Percentiles rank a stretch among this genome's conserved stretches.
These are phyloP conservation scores for Ceratobasidium sp. DNA, from an alignment of 1,284 basidiomycete species.

Conservation along the genomic window DNA sequence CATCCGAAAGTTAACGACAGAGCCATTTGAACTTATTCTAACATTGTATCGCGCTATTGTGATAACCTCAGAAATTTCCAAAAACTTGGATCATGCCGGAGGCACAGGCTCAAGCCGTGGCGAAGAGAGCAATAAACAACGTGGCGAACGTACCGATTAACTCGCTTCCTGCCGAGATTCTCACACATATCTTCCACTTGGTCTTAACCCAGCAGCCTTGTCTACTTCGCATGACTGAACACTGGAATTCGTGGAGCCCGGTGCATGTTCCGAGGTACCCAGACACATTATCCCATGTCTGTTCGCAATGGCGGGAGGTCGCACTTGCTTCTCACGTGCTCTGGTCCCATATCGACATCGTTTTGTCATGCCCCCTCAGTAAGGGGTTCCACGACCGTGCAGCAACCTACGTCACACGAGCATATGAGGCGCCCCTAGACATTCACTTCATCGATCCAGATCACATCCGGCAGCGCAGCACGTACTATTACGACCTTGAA, in stretches of 20 bases:
- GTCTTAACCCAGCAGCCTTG: not conserved
- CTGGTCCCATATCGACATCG: slow-evolving; percentile 3
- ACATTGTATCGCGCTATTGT: too few relatives aligned
- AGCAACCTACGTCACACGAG: not conserved
- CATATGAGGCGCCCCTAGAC: not conserved
- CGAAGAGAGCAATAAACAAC: not conserved
- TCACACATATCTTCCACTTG: slow-evolving; percentile 15
- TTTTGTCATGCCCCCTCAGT: not conserved
- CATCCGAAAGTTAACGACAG: too few relatives aligned
- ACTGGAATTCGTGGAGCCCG: not conserved
- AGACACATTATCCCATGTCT: not conserved
- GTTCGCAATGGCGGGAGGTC: not conserved
- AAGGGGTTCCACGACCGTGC: not conserved
- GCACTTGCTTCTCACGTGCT: not conserved
- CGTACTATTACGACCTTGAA: not conserved
- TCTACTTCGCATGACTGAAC: not conserved
- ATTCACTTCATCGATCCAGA: not conserved
- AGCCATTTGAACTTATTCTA: too few relatives aligned
- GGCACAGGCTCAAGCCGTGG: not conserved
- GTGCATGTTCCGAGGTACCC: not conserved
- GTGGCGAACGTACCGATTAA: not conserved
- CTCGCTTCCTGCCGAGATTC: slow-evolving; percentile 2
- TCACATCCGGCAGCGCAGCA: not conserved
- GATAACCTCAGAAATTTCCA: too few relatives aligned
- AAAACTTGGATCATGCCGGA: too few relatives aligned